phyloP scores from a whole-genome alignment of 2,329 filamentous ascomycete species.

The Colletotrichum theobromicola region DNA sequence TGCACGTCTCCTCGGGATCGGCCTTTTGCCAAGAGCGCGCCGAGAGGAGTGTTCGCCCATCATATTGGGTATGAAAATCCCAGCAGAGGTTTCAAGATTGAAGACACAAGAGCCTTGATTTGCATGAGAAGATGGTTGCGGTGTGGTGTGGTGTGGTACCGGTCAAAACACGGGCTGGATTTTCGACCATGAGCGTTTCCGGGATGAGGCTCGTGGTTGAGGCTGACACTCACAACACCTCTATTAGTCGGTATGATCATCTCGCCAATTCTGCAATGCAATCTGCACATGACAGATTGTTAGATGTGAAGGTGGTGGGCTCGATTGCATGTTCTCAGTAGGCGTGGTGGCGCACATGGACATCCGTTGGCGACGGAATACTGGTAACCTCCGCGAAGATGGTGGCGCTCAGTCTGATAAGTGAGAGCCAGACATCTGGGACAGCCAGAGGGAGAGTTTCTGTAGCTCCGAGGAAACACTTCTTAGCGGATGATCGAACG shows the following conservation, averaged over 20 bases:
- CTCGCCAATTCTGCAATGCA: not conserved
- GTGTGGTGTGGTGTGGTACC: not conserved
- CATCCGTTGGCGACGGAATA: too few species aligned
- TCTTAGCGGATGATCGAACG: not conserved
- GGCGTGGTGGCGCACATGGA: not conserved
- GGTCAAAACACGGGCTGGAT: not conserved
- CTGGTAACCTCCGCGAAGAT: too few species aligned
- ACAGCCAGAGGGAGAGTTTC: not conserved
- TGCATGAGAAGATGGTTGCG: not conserved
- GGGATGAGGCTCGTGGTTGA: not conserved
- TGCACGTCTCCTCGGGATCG: not conserved
- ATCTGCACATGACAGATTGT: not conserved
- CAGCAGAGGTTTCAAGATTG: not conserved
- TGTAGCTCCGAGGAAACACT: not conserved
- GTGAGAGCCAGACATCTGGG: not conserved
- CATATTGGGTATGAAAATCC: not conserved
- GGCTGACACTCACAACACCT: not conserved
- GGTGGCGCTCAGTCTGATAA: not conserved
- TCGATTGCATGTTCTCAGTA: not conserved
- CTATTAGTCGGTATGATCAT: not conserved
- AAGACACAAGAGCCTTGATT: not conserved
- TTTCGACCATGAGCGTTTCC: not conserved
- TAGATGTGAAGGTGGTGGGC: not conserved
- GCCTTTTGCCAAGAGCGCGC: not conserved
- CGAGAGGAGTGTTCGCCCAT: conserved; percentile 1